Conservation (phyloP, 768 basidiomycete species). For the Sporobolomyces roseus region DNA sequence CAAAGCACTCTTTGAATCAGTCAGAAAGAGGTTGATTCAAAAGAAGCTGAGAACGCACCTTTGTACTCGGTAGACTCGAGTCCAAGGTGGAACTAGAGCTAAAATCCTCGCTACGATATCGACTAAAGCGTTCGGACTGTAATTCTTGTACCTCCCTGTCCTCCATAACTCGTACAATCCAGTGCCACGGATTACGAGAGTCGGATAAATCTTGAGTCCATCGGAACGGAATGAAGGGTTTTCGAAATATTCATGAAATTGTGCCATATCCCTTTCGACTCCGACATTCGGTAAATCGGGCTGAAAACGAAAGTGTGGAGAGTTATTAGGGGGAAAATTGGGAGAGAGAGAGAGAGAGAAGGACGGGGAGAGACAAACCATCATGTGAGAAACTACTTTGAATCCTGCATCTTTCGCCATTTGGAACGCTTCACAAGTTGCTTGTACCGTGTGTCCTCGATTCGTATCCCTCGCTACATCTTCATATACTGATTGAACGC, state of each 20-base stretch:
- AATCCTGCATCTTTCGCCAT: conserved; percentile 98
- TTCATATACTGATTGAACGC: conserved; percentile 98
- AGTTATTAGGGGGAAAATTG: not conserved
- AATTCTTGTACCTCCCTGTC: conserved; percentile 65
- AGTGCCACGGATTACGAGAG: conserved; percentile 93
- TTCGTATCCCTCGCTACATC: conserved; percentile 99
- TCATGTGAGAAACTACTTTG: conserved; percentile 99
- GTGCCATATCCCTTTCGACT: conserved; percentile 91
- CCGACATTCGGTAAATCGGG: conserved; percentile 97
- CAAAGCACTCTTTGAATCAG: no score
- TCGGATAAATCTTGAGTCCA: conserved; percentile 97
- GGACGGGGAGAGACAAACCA: conserved; percentile 48
- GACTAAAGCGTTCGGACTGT: conserved; percentile 96
- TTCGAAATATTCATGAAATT: conserved; percentile 99
- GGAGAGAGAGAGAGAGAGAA: not conserved
- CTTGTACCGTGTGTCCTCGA: conserved; percentile 95
- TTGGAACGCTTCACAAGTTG: conserved; percentile 94
- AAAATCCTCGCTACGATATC: conserved; percentile 95
- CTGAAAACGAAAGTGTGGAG: conserved; percentile 48
- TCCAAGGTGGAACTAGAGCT: conserved; percentile 97
- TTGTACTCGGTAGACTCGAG: conserved; percentile 94
- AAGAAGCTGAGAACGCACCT: conserved; percentile 54
- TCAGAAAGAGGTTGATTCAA: no score
- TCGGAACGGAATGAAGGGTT: conserved; percentile 96
- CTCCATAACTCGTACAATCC: conserved; percentile 56